Evolutionary conservation across 495 filamentous ascomycete species (phyloP).

Genomic region (Geoglossum glabrum): DNA sequence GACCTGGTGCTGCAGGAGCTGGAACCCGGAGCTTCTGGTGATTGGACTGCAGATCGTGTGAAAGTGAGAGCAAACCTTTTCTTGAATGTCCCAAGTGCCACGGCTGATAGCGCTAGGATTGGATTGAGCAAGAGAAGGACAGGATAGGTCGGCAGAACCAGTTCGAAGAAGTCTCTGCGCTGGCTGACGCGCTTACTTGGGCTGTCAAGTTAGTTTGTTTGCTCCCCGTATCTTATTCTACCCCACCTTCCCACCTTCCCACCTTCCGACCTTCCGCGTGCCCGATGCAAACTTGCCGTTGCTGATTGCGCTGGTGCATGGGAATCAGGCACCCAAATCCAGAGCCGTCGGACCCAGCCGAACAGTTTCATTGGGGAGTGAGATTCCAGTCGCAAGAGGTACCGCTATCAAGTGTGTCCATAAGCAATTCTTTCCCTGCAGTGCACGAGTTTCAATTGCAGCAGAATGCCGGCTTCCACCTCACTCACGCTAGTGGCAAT

Average conservation of each 20-base stretch:
- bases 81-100: neutral
- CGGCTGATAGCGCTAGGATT: neutral
- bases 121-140: neutral
- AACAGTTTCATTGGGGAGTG: neutral
- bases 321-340: neutral
- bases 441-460: neutral
- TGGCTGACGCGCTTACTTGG: conserved; percentile 3
- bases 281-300: neutral
- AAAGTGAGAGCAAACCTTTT: neutral
- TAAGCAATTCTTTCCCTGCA: neutral
- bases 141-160: neutral
- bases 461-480: neutral
- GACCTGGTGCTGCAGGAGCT: neutral
- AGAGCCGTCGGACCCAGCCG: neutral
- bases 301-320: neutral
- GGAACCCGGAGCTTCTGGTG: neutral
- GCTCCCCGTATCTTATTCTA: neutral
- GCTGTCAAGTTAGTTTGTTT: conserved; percentile 1
- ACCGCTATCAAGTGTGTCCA: neutral
- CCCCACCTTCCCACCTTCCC: neutral
- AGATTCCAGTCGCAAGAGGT: neutral
- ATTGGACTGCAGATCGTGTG: neutral
- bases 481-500: neutral
- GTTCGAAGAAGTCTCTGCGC: conserved; percentile 1
- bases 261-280: neutral